These are phyloP conservation scores for Bidens hawaiensis DNA, from an alignment of 140 eudicot genomes.

Conservation along the genomic window DNA sequence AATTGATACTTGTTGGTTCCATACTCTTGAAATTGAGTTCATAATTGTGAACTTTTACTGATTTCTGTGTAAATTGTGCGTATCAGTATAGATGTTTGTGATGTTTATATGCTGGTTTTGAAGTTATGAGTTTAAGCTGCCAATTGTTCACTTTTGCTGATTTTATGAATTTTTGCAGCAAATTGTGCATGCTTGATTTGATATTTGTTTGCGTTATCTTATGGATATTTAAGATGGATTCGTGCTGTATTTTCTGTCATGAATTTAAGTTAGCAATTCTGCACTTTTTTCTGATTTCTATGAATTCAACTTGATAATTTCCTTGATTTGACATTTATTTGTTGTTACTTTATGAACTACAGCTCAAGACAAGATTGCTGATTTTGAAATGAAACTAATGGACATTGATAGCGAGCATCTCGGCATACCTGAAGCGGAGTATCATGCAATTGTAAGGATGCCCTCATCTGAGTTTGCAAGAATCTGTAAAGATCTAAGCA, in stretches of 20 bases:
- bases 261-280: too few species aligned
- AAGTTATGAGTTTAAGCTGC: not conserved
- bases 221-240: too few species aligned
- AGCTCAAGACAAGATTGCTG: conserved; percentile 84
- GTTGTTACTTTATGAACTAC: not conserved
- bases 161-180: not conserved
- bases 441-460: conserved; percentile 82
- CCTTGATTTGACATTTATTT: too few species aligned
- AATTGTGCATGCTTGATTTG: not conserved
- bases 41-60: not conserved
- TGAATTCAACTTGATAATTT: too few species aligned
- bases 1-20: too few species aligned
- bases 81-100: too few species aligned
- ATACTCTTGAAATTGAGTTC: not conserved
- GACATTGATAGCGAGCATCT: conserved; percentile 88
- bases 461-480: conserved; percentile 84
- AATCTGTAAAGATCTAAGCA: conserved; percentile 77
- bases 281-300: too few species aligned
- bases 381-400: conserved; percentile 88
- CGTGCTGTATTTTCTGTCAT: too few species aligned
- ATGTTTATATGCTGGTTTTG: not conserved
- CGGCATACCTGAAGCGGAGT: conserved; percentile 85
- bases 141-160: not conserved
- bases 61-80: too few species aligned
- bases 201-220: not conserved